Conservation (phyloP, 805 yeast species). For the Isabelozyma gotoi region DNA sequence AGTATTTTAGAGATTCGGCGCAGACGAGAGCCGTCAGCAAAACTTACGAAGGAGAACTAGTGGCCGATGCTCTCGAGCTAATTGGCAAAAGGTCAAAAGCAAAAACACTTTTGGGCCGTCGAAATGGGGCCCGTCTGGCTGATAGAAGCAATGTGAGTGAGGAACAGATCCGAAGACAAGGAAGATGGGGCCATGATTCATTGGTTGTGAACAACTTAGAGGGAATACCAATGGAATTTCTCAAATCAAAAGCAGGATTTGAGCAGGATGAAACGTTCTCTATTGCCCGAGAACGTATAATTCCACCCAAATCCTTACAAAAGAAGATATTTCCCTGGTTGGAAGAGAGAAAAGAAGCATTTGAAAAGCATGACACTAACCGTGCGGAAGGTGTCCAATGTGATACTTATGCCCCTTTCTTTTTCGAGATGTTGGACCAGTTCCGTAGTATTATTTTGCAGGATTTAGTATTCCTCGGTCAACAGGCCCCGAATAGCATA, state of each 20-base stretch:
- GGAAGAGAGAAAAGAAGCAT: not conserved
- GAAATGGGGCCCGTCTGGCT: not conserved
- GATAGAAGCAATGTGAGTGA: not conserved
- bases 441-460: constrained; percentile 6
- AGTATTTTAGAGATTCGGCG: too few relatives aligned
- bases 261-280: constrained; percentile 1
- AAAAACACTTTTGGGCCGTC: not conserved
- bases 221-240: not conserved
- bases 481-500: constrained; percentile 2
- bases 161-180: not conserved
- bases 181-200: not conserved
- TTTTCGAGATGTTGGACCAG: constrained; percentile 1
- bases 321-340: constrained; percentile 9
- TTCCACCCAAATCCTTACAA: constrained; percentile 2
- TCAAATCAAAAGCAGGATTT: not conserved
- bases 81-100: not conserved
- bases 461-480: constrained; percentile 3
- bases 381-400: too few relatives aligned
- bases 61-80: not conserved
- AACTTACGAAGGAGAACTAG: not conserved
- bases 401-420: not conserved
- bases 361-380: not conserved
- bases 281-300: not conserved
- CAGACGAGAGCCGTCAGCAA: not conserved
- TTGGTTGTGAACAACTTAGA: not conserved